phyloP scores from a whole-genome alignment of 768 basidiomycete genomes.

The Leccinum broughii region DNA sequence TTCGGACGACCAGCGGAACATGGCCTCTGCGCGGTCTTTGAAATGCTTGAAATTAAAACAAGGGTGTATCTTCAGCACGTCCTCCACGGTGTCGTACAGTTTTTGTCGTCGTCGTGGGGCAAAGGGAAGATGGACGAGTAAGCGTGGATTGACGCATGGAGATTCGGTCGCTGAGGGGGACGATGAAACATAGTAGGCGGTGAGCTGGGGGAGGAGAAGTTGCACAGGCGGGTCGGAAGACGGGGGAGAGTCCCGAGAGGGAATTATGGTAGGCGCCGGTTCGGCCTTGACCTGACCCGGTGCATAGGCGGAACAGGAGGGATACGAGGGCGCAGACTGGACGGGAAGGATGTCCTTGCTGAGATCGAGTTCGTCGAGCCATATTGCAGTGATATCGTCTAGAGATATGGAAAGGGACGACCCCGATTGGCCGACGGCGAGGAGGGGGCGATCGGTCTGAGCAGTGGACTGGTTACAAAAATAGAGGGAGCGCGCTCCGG shows the following conservation, averaged over 20 bases:
- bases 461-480: conserved; percentile 16
- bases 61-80: conserved; percentile 48
- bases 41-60: conserved; percentile 52
- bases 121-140: conserved; percentile 43
- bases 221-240: conserved; percentile 25
- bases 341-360: conserved; percentile 26
- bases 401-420: conserved; percentile 54
- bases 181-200: conserved; percentile 22
- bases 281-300: conserved; percentile 37
- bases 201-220: conserved; percentile 21
- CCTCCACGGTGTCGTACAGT: conserved; percentile 40
- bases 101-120: conserved; percentile 38
- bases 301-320: conserved; percentile 19
- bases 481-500: conserved; percentile 28
- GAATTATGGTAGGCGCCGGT: conserved; percentile 30
- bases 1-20: conserved; percentile 44
- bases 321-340: conserved; percentile 15
- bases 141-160: conserved; percentile 38
- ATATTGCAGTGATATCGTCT: conserved; percentile 59
- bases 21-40: conserved; percentile 42
- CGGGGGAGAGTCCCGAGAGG: conserved; percentile 17
- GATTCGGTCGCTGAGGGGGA: conserved; percentile 25
- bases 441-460: conserved; percentile 31
- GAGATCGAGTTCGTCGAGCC: conserved; percentile 57
- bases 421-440: conserved; percentile 40